phyloP scores from a whole-genome alignment of 768 basidiomycete genomes.

The Mrakia frigida region DNA sequence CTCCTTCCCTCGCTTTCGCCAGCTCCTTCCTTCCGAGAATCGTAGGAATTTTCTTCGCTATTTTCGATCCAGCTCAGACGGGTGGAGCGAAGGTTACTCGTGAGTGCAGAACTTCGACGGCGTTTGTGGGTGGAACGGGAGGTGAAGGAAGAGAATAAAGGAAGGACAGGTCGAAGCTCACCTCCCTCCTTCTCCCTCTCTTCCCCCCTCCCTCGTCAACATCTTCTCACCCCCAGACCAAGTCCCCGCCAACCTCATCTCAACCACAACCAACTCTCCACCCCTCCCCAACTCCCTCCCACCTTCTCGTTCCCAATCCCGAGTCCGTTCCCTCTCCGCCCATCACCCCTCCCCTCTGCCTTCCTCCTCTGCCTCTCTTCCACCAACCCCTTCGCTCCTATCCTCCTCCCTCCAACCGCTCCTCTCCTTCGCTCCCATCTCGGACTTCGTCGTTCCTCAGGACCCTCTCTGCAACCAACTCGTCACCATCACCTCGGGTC shows the following conservation, averaged over 20 bases:
- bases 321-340: conserved; percentile 14
- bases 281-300: not conserved
- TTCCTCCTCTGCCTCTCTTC: not conserved
- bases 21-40: conserved; percentile 46
- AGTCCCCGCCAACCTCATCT: conserved; percentile 43
- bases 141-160: not conserved
- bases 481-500: conserved; percentile 64
- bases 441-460: conserved; percentile 89
- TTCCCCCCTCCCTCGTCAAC: conserved; percentile 36
- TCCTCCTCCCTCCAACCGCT: conserved; percentile 46
- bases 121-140: not conserved
- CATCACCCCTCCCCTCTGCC: not conserved
- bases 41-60: conserved; percentile 50
- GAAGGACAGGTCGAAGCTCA: conserved; percentile 36
- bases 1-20: not conserved
- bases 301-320: conserved; percentile 14
- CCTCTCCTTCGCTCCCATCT: conserved; percentile 85
- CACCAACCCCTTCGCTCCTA: conserved; percentile 13
- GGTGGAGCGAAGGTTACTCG: conserved; percentile 75
- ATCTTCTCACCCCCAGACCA: conserved; percentile 20
- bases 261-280: conserved; percentile 14
- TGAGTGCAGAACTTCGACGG: conserved; percentile 69
- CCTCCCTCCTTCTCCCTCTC: conserved; percentile 42
- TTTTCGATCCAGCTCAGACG: conserved; percentile 68
- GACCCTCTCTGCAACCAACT: conserved; percentile 79